Conservation (phyloP, 202 grass and related monocot species). For the Saccharum hybrid region DNA sequence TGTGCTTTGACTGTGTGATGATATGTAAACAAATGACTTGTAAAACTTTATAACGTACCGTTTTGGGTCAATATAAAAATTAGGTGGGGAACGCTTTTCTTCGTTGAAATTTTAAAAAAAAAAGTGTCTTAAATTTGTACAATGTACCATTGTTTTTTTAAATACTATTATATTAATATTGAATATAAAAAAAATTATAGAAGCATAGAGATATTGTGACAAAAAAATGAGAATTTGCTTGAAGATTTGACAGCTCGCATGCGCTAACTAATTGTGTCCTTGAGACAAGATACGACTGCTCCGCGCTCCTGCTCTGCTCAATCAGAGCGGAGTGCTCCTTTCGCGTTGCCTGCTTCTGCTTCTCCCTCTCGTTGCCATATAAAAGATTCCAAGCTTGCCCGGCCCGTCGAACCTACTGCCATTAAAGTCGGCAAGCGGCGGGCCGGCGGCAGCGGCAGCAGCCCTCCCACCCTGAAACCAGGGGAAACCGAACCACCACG, state of each 20-base stretch:
- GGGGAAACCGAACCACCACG: slow-evolving; percentile 27
- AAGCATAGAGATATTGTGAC: not conserved
- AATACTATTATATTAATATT: not conserved
- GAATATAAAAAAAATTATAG: not conserved
- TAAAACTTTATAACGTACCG: too few species aligned
- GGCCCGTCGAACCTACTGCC: slow-evolving; percentile 26
- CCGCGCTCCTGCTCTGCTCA: not conserved
- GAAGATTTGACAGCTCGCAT: slow-evolving; percentile 18
- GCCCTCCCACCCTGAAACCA: slow-evolving; percentile 10
- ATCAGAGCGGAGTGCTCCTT: not conserved
- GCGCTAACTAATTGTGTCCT: slow-evolving; percentile 18
- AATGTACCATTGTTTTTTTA: not conserved
- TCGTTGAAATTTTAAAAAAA: too few species aligned
- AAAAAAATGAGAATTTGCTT: not conserved
- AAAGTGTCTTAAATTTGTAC: not conserved
- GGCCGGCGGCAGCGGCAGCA: not conserved
- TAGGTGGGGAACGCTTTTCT: too few species aligned
- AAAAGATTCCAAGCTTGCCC: slow-evolving; percentile 50
- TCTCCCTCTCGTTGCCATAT: slow-evolving; percentile 1
- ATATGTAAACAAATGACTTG: too few species aligned
- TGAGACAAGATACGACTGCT: not conserved
- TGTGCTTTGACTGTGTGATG: not conserved
- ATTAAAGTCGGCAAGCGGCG: slow-evolving; percentile 29
- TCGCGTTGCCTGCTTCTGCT: not conserved
- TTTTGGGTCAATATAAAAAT: too few species aligned